Evolutionary conservation across 139 green algal species (phyloP).

Genomic region (Nannochloris sp.): DNA sequence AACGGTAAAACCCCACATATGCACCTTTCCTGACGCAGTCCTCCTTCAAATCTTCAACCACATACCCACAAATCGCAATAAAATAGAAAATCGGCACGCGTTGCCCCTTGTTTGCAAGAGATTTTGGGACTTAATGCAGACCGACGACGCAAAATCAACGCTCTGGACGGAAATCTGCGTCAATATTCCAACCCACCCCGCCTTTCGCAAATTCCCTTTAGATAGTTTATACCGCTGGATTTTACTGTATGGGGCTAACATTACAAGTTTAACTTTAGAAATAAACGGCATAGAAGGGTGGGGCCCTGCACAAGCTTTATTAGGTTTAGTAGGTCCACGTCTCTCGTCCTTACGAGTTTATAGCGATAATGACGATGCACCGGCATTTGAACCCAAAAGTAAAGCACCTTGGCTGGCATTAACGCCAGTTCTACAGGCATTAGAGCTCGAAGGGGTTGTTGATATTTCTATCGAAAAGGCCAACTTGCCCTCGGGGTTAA

Average conservation of each 20-base stretch:
- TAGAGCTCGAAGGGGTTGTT: neutral
- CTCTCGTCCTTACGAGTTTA: neutral
- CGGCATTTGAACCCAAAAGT: neutral
- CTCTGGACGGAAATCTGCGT: neutral
- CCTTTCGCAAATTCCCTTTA: neutral
- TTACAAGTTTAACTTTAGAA: neutral
- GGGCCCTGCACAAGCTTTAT: neutral
- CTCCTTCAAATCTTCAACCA: neutral
- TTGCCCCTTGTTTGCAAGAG: neutral
- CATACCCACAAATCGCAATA: neutral
- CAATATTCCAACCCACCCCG: neutral
- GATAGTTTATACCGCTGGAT: neutral
- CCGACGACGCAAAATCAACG: neutral
- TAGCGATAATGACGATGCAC: neutral
- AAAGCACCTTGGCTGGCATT: neutral
- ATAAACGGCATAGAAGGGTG: neutral
- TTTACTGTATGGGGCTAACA: neutral
- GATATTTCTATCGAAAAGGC: neutral
- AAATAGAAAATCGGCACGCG: neutral
- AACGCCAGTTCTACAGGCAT: neutral
- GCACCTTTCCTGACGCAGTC: neutral
- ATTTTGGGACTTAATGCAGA: neutral
- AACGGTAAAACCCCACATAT: neutral
- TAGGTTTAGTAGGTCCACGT: neutral
- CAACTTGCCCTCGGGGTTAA: neutral